phyloP scores from a whole-genome alignment of 2,329 filamentous ascomycete genomes.

The Onygenales sp. region DNA sequence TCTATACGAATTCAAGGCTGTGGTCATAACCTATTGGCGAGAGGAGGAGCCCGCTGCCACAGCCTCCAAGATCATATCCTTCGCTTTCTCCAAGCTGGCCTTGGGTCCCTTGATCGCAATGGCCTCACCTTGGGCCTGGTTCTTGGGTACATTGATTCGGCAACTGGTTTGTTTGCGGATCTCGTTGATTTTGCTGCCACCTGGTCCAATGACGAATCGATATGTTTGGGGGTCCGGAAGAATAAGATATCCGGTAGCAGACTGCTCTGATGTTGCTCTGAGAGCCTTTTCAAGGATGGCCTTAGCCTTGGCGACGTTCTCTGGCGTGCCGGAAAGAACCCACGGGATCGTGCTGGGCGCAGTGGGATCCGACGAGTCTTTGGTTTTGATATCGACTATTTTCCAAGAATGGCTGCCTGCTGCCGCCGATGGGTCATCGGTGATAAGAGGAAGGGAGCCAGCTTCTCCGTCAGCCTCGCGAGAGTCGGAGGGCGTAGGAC shows the following conservation, averaged over 20 bases:
- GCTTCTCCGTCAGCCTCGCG: slow-evolving; percentile 48
- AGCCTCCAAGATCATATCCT: slow-evolving; percentile 77
- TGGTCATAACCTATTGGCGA: no score
- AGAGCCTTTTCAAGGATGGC: slow-evolving; percentile 64
- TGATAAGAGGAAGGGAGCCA: slow-evolving; percentile 72
- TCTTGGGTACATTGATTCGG: slow-evolving; percentile 84
- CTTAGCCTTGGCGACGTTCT: slow-evolving; percentile 75
- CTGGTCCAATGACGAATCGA: slow-evolving; percentile 79
- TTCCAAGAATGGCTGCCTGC: slow-evolving; percentile 74
- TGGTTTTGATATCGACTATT: slow-evolving; percentile 49
- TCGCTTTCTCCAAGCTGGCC: slow-evolving; percentile 77
- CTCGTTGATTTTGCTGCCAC: slow-evolving; percentile 81
- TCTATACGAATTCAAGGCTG: no score
- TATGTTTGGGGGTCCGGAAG: slow-evolving; percentile 84
- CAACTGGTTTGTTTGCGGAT: slow-evolving; percentile 90
- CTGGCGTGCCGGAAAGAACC: slow-evolving; percentile 70
- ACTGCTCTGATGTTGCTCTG: slow-evolving; percentile 42
- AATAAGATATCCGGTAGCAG: slow-evolving; percentile 73
- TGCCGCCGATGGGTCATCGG: slow-evolving; percentile 62
- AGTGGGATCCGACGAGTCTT: slow-evolving; percentile 16
- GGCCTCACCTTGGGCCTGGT: slow-evolving; percentile 64
- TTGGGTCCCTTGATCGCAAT: slow-evolving; percentile 79
- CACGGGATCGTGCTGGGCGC: slow-evolving; percentile 54
- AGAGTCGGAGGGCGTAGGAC: slow-evolving; percentile 45
- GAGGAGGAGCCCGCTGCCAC: slow-evolving; percentile 42